These are phyloP conservation scores for Rutidosis leptorrhynchoides DNA, from an alignment of 129 eudicot species.

Conservation along the genomic window DNA sequence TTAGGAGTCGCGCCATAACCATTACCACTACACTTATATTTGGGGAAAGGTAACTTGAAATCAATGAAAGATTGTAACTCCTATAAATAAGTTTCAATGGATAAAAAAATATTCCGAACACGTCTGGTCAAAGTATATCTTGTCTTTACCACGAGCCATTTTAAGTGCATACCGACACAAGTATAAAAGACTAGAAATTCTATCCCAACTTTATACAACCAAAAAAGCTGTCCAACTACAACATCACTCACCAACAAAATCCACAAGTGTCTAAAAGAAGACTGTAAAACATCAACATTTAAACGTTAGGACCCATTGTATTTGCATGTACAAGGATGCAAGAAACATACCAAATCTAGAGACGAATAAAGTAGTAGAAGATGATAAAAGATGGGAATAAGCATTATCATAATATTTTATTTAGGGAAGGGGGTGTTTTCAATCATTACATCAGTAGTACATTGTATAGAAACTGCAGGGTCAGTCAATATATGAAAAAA, in stretches of 20 bases:
- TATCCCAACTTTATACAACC: slow-evolving; percentile 27
- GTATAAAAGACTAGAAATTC: slow-evolving; percentile 15
- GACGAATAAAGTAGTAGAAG: background rate
- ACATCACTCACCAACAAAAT: slow-evolving; percentile 22
- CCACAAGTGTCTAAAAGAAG: slow-evolving; percentile 23
- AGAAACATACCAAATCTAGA: slow-evolving; percentile 19
- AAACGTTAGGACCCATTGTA: slow-evolving; percentile 5
- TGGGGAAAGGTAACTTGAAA: too few species aligned
- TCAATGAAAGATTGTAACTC: too few species aligned
- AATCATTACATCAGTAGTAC: slow-evolving; percentile 42
- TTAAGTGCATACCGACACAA: slow-evolving; percentile 27
- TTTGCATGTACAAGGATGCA: slow-evolving; percentile 12
- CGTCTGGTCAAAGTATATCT: too few species aligned
- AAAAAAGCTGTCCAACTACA: slow-evolving; percentile 24
- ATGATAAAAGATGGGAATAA: slow-evolving; percentile 4
- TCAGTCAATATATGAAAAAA: slow-evolving; percentile 21
- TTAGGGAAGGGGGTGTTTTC: slow-evolving; percentile 33
- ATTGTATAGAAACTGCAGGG: slow-evolving; percentile 36
- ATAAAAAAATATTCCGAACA: too few species aligned
- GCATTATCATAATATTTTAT: background rate
- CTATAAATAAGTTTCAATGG: too few species aligned
- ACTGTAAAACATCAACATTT: slow-evolving; percentile 18
- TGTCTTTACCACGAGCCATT: too few species aligned
- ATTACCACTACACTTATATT: too few species aligned
- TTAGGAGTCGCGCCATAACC: too few species aligned